These are phyloP conservation scores for Thalassia testudinum DNA, from an alignment of 116 monocot species.

Conservation along the genomic window DNA sequence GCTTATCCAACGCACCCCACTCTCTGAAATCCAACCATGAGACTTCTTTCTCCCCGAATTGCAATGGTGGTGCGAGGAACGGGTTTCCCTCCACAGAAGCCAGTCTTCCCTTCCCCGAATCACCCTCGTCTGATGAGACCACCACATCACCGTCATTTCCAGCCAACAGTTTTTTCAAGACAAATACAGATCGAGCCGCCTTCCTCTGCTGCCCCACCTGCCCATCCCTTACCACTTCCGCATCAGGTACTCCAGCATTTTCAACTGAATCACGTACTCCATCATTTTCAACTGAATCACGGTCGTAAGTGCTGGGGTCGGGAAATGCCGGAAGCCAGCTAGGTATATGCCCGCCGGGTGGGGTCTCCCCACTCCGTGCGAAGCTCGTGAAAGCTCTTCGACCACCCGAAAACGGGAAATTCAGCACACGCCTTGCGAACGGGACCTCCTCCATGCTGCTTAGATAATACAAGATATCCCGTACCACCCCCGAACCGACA, in stretches of 20 bases:
- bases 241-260: conserved; percentile 18
- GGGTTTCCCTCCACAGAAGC: conserved; percentile 24
- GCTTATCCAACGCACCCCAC: conserved; percentile 17
- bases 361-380: conserved; percentile 13
- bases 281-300: conserved; percentile 34
- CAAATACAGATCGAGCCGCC: conserved; percentile 55
- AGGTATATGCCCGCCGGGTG: conserved; percentile 36
- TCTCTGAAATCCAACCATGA: conserved; percentile 17
- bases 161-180: conserved; percentile 50
- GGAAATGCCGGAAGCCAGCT: conserved; percentile 60
- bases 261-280: conserved; percentile 10
- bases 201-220: conserved; percentile 43
- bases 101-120: conserved; percentile 41
- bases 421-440: conserved; percentile 21
- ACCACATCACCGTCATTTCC: conserved; percentile 10
- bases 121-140: conserved; percentile 5
- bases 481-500: conserved; percentile 33
- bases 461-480: conserved; percentile 38
- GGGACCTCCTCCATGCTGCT: conserved; percentile 24
- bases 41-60: conserved; percentile 43
- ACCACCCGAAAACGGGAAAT: conserved; percentile 20
- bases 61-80: conserved; percentile 52
- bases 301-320: conserved; percentile 42
- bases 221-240: conserved; percentile 25
- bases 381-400: conserved; percentile 10